Percentiles rank a stretch among this genome's conserved stretches.
phyloP scores from a whole-genome alignment of 2,329 filamentous ascomycete species.

The Leptographium radiaticola region DNA sequence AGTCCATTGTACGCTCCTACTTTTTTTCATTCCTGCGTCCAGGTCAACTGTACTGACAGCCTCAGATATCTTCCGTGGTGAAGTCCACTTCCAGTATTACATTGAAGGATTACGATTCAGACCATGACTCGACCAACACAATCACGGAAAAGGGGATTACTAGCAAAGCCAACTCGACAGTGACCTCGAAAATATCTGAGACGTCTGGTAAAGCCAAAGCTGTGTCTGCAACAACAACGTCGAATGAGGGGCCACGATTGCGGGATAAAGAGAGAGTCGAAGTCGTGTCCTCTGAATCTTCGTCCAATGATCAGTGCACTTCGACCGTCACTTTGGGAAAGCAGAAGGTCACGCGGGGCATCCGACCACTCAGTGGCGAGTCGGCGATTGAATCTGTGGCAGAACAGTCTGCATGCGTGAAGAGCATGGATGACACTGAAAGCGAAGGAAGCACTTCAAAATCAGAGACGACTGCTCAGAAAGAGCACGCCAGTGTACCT shows the following conservation, averaged over 20 bases:
- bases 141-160: background rate
- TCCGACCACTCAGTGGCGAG: too few relatives aligned
- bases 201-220: too few relatives aligned
- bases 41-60: background rate
- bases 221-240: background rate
- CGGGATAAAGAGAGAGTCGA: background rate
- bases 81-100: background rate
- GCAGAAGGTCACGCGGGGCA: too few relatives aligned
- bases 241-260: background rate
- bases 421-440: too few relatives aligned
- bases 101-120: background rate
- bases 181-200: background rate
- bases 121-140: background rate
- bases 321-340: too few relatives aligned
- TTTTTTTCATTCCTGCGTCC: background rate
- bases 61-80: background rate
- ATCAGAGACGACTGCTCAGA: too few relatives aligned
- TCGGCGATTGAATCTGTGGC: too few relatives aligned
- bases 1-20: background rate
- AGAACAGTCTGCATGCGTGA: too few relatives aligned
- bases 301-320: too few relatives aligned
- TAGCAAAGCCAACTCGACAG: background rate
- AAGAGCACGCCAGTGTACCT: too few relatives aligned
- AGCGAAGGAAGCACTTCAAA: too few relatives aligned
- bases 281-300: background rate